Conservation (phyloP, 768 basidiomycete species). For the Hericium erinaceus region DNA sequence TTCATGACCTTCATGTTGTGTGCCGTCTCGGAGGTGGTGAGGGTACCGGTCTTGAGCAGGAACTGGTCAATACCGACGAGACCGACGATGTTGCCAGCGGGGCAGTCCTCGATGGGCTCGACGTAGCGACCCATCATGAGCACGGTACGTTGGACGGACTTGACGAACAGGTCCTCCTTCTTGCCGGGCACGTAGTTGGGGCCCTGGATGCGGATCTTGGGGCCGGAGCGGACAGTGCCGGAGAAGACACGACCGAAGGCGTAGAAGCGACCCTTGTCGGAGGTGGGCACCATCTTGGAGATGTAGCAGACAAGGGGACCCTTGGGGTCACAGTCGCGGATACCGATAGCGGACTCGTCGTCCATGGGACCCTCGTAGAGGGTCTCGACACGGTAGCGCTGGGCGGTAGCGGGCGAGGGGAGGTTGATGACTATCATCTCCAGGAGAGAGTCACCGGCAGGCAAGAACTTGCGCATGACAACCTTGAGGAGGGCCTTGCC, state of each 20-base stretch:
- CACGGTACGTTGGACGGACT: constrained; percentile 96
- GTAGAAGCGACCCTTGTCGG: constrained; percentile 99
- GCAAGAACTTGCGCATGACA: constrained; percentile 99
- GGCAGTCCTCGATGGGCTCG: constrained; percentile 98
- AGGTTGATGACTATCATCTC: constrained; percentile 99
- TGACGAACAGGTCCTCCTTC: constrained; percentile 97
- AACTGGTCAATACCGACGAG: constrained; percentile 99
- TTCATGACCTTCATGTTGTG: constrained; percentile 99
- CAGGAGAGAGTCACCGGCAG: constrained; percentile 95
- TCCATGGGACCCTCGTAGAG: constrained; percentile 99
- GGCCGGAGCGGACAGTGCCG: constrained; percentile 92
- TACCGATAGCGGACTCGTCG: constrained; percentile 97
- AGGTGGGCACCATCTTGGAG: constrained; percentile 99
- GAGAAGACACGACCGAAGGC: constrained; percentile 99
- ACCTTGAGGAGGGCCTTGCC: constrained; percentile 95
- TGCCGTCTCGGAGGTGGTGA: constrained; percentile 95
- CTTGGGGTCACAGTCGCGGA: constrained; percentile 95
- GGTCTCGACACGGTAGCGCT: constrained; percentile 98
- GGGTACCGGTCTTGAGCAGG: constrained; percentile 97
- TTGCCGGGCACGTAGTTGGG: constrained; percentile 98
- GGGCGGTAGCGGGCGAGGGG: constrained; percentile 94
- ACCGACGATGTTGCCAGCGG: constrained; percentile 96
- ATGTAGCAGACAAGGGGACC: constrained; percentile 96
- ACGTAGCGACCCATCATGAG: constrained; percentile 99
- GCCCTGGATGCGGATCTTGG: constrained; percentile 98